Conservation (phyloP, 2,329 filamentous ascomycete species). For the Talaromyces sp. region DNA sequence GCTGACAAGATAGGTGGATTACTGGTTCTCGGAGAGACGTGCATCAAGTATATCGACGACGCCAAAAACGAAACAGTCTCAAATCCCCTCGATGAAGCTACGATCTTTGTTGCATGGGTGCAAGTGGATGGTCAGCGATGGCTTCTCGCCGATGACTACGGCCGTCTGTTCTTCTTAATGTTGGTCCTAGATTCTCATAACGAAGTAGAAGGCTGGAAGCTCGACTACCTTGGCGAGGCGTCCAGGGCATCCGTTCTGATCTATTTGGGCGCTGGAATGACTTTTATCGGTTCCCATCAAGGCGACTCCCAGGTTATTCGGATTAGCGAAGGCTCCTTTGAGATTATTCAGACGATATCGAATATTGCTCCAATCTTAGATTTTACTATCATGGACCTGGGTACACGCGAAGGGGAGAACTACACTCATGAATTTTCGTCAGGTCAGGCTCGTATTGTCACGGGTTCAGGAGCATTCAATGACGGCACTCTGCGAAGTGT, state of each 20-base stretch:
- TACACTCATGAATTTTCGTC: constrained; percentile 90
- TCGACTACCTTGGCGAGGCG: constrained; percentile 66
- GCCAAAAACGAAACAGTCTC: constrained; percentile 66
- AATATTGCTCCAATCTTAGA: constrained; percentile 93
- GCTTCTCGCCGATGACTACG: constrained; percentile 90
- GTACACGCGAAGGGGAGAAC: constrained; percentile 73
- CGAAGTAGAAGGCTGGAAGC: constrained; percentile 69
- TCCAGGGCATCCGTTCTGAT: constrained; percentile 76
- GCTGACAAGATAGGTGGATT: constrained; percentile 58
- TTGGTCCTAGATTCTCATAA: constrained; percentile 64
- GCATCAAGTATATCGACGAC: constrained; percentile 81
- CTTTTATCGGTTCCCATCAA: constrained; percentile 90
- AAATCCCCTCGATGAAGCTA: constrained; percentile 67
- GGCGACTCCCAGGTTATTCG: constrained; percentile 84
- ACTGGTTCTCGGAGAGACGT: constrained; percentile 74
- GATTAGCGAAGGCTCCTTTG: constrained; percentile 60
- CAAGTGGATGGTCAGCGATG: constrained; percentile 78
- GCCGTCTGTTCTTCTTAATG: constrained; percentile 78
- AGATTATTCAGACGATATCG: constrained; percentile 69
- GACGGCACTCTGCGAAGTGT: constrained; percentile 88
- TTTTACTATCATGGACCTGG: constrained; percentile 95
- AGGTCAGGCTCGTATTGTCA: constrained; percentile 88
- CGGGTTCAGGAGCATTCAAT: constrained; percentile 84
- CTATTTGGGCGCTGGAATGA: constrained; percentile 64
- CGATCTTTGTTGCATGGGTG: constrained; percentile 90